Evolutionary conservation across 495 filamentous ascomycete genomes (phyloP).

Genomic region (Neurospora discreta): DNA sequence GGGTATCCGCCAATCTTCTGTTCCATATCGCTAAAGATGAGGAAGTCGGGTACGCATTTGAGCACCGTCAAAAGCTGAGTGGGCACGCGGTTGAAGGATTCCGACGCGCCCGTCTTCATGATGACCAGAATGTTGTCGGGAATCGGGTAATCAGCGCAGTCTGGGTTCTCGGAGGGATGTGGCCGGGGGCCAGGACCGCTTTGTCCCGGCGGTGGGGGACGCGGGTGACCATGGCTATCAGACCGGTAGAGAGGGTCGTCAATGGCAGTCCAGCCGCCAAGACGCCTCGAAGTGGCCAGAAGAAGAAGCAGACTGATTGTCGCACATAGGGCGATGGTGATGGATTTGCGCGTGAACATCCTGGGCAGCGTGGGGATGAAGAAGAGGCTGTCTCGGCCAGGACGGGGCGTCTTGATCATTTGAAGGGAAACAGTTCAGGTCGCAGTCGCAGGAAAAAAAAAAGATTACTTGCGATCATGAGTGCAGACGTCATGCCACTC

Average conservation of each 20-base stretch:
- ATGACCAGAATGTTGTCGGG: slow-evolving; percentile 33
- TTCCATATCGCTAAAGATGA: slow-evolving; percentile 49
- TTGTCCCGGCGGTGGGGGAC: background rate
- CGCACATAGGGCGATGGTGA: slow-evolving; percentile 7
- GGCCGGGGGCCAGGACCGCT: background rate
- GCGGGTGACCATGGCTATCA: background rate
- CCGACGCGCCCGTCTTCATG: slow-evolving; percentile 47
- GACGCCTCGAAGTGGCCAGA: slow-evolving; percentile 16
- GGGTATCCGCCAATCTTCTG: slow-evolving; percentile 36
- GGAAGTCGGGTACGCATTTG: slow-evolving; percentile 40
- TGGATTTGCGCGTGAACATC: slow-evolving; percentile 10
- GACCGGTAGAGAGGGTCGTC: slow-evolving; percentile 7
- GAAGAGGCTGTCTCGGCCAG: background rate
- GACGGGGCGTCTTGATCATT: background rate
- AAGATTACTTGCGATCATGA: background rate
- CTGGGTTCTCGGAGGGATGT: slow-evolving; percentile 4
- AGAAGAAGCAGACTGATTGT: slow-evolving; percentile 17
- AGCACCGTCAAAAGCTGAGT: slow-evolving; percentile 44
- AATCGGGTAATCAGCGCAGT: slow-evolving; percentile 27
- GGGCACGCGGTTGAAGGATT: slow-evolving; percentile 40
- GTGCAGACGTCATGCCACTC: background rate
- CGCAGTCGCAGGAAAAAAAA: background rate
- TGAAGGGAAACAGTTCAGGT: background rate
- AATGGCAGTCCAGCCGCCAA: slow-evolving; percentile 17
- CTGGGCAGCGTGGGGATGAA: slow-evolving; percentile 3